Base-by-base conservation (phyloP, 768 basidiomycete genomes). In the Hericium rajendrae region DNA sequence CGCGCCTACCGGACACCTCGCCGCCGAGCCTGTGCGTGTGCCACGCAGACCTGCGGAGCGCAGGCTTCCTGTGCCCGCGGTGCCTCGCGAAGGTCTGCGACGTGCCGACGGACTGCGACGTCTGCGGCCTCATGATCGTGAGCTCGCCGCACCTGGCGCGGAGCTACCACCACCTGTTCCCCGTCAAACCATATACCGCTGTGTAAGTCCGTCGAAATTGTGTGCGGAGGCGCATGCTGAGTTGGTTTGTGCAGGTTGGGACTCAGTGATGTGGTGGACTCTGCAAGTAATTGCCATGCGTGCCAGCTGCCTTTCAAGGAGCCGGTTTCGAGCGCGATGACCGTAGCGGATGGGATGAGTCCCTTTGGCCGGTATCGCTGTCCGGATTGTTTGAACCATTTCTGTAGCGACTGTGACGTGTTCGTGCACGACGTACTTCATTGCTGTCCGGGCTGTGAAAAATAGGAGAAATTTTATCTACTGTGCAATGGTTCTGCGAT, bases 101-200 rank as follows among this genome's bases (percentile, higher is more conserved):
- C 66, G 92, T 97, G 5, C 97, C 97, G 39, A 98, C 95, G 9
- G 97, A 98, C 68, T 99, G 97, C 68, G 88, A 94, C 69, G 86
- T 98, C 37, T 99, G 97, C 64, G 91, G 92, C 8, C 74, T 99
- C 63, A 97, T 97, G 89, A 92, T 99, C 62, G 97, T 99, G 60
- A 94, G 90, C 70, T 93, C 93, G 52, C 95, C 97, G 13, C 97
- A 98, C 75, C 78, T 99, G 56, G 97, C 97, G 38, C 77, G 97
- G 64, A 97, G 94, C 66, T 95, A 94, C 68, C 88, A 94, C 62
- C 94, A 94, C 68, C 70, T 99, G 46, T 98, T 99, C 70, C 97
- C 97, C 0, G 97, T 97, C 41, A 91, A 88, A 64, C 77, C 84
- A 2, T 98, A 89, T 69, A 73, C 79, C 55, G 77, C 88, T 16